phyloP scores from a whole-genome alignment of 2,329 filamentous ascomycete species.

The Trichothecium sympodiale region DNA sequence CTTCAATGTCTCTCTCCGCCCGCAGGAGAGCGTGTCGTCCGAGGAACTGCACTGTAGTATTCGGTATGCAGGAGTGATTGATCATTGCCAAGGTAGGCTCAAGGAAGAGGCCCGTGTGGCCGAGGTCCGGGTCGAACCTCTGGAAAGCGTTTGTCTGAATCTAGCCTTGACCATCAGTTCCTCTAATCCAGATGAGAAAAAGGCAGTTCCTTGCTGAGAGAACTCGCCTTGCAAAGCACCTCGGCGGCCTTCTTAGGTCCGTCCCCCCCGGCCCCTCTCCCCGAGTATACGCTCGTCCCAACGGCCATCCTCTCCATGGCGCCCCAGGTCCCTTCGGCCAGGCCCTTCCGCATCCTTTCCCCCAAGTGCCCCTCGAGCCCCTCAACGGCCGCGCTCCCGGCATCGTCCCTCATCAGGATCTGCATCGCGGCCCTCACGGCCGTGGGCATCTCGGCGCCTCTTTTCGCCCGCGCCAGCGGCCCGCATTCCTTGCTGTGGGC shows the following conservation, averaged over 20 bases:
- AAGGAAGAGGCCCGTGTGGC: constrained; percentile 42
- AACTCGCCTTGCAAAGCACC: constrained; percentile 42
- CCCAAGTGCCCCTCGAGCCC: constrained; percentile 35
- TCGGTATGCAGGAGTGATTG: constrained; percentile 53
- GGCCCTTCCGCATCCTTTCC: constrained; percentile 19
- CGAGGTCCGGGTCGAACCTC: constrained; percentile 39
- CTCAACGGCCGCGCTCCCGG: constrained; percentile 20
- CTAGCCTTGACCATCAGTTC: constrained; percentile 20
- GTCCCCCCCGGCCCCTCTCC: constrained; percentile 22
- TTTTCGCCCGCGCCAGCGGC: constrained; percentile 20
- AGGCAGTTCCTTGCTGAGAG: not conserved
- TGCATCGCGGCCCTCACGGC: constrained; percentile 43
- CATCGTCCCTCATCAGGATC: constrained; percentile 29
- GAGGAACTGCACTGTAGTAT: constrained; percentile 44
- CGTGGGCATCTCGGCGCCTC: constrained; percentile 31
- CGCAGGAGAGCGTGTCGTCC: constrained; percentile 39
- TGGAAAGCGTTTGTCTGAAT: constrained; percentile 53
- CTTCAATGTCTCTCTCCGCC: constrained; percentile 35
- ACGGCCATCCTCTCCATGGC: constrained; percentile 39
- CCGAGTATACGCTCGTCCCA: constrained; percentile 29
- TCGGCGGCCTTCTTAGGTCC: constrained; percentile 29
- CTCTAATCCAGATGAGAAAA: not conserved
- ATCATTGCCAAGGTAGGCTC: constrained; percentile 45
- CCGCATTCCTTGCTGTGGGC: constrained; percentile 46
- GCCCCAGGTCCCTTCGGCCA: constrained; percentile 34